These are phyloP conservation scores for Lipomyces yamanashiensis DNA, from an alignment of 805 yeast species.

Conservation along the genomic window DNA sequence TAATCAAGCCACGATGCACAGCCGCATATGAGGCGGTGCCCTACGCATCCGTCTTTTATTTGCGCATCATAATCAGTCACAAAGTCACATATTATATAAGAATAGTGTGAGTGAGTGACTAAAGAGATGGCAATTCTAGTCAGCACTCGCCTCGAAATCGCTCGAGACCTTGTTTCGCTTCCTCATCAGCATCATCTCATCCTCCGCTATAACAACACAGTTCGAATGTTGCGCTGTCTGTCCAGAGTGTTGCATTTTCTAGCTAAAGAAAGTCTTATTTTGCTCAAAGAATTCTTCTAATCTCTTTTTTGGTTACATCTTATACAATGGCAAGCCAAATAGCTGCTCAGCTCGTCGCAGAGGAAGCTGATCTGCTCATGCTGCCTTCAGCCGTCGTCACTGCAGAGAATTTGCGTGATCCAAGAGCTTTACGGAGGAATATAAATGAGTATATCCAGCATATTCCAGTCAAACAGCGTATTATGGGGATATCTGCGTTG, in stretches of 20 bases:
- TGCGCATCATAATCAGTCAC: neutral
- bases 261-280: neutral
- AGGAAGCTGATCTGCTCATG: constrained; percentile 33
- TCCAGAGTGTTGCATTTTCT: neutral
- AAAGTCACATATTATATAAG: too few species aligned
- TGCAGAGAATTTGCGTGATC: constrained; percentile 20
- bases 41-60: neutral
- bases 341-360: constrained; percentile 20
- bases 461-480: constrained; percentile 26
- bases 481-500: constrained; percentile 22
- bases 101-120: too few species aligned
- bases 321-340: constrained; percentile 11
- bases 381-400: constrained; percentile 17
- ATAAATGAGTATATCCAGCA: constrained; percentile 17
- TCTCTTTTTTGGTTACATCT: neutral
- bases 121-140: too few species aligned
- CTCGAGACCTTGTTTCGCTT: too few species aligned
- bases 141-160: too few species aligned
- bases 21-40: neutral
- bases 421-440: constrained; percentile 9
- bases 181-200: too few species aligned
- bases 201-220: too few species aligned
- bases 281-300: neutral
- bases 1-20: neutral
- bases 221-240: neutral